Conservation (phyloP, 371 early-diverging fungal species). For the Smittium culicis region DNA sequence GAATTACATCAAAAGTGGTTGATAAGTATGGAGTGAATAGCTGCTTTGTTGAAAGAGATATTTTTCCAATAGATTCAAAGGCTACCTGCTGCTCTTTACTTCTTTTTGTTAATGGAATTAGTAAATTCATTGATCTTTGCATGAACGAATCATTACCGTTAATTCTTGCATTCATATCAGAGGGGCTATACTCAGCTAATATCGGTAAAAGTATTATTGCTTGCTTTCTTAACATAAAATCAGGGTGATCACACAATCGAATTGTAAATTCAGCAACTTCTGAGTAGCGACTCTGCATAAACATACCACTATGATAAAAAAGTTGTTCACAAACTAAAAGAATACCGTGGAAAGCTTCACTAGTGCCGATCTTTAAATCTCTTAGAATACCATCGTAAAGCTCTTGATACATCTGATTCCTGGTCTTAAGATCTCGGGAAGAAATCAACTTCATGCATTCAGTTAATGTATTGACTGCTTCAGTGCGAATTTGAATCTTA, state of each 20-base stretch:
- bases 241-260: conserved; percentile 64
- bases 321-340: conserved; percentile 70
- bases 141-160: conserved; percentile 40
- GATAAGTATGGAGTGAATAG: conserved; percentile 72
- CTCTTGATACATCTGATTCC: conserved; percentile 57
- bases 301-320: conserved; percentile 68
- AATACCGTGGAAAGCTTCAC: conserved; percentile 82
- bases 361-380: conserved; percentile 50
- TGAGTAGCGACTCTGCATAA: conserved; percentile 67
- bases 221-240: conserved; percentile 63
- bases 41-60: conserved; percentile 69
- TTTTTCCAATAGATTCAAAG: conserved; percentile 71
- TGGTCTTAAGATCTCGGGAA: conserved; percentile 56
- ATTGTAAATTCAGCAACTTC: conserved; percentile 66
- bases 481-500: conserved; percentile 20
- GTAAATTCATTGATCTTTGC: conserved; percentile 54
- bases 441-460: conserved; percentile 71
- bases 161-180: conserved; percentile 37
- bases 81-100: conserved; percentile 63
- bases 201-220: conserved; percentile 72
- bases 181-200: conserved; percentile 69
- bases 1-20: conserved; percentile 49
- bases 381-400: conserved; percentile 75
- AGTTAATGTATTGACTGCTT: conserved; percentile 76
- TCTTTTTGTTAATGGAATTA: conserved; percentile 58